Evolutionary conservation across 768 basidiomycete genomes (phyloP).

Genomic region (Leccinum subtestaceum): DNA sequence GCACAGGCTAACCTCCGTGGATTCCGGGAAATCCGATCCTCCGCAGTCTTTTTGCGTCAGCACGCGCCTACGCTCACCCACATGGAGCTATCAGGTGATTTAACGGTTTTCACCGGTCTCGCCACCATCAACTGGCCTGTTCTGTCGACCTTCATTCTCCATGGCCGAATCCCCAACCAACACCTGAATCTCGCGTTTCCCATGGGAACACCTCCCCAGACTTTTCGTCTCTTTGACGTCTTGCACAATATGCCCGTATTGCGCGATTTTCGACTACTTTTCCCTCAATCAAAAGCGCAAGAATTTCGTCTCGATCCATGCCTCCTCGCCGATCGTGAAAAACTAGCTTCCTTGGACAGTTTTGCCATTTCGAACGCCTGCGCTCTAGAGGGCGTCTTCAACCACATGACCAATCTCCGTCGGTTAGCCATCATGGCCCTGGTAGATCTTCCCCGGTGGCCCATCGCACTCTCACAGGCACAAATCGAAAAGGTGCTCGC

Average conservation of each 20-base stretch:
- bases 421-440: constrained; percentile 33
- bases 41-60: constrained; percentile 29
- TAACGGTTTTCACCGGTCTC: constrained; percentile 27
- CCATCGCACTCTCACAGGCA: constrained; percentile 34
- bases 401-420: constrained; percentile 28
- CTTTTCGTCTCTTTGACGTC: constrained; percentile 26
- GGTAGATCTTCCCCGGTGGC: constrained; percentile 36
- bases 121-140: constrained; percentile 32
- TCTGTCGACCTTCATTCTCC: constrained; percentile 30
- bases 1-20: constrained; percentile 31
- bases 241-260: constrained; percentile 30
- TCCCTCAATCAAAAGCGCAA: constrained; percentile 27
- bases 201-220: constrained; percentile 1
- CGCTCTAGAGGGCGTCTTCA: constrained; percentile 28
- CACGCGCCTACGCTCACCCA: constrained; percentile 31
- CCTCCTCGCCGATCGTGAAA: constrained; percentile 20
- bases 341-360: constrained; percentile 34
- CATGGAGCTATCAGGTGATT: constrained; percentile 31
- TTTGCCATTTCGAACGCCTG: constrained; percentile 38
- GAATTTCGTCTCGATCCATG: constrained; percentile 27
- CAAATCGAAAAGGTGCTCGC: constrained; percentile 31
- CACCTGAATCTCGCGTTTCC: constrained; percentile 15
- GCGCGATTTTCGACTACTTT: constrained; percentile 31
- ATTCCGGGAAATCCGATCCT: constrained; percentile 28
- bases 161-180: constrained; percentile 28